phyloP scores from a whole-genome alignment of 1,284 basidiomycete species.

The Bondarzewia mesenterica region DNA sequence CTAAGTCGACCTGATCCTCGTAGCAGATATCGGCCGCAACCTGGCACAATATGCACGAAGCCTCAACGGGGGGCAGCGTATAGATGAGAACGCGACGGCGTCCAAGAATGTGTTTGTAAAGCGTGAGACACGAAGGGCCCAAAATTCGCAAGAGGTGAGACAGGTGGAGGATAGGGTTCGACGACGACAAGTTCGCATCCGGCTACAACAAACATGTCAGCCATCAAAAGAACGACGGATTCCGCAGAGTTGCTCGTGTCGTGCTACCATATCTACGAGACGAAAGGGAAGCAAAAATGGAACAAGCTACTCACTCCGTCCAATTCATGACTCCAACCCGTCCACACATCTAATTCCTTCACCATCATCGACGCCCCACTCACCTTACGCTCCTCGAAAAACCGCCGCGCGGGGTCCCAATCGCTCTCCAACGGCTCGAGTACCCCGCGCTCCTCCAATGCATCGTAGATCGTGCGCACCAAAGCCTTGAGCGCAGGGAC shows the following conservation, averaged over 20 bases:
- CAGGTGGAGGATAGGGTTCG: conserved; percentile 53
- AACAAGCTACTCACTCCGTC: conserved; percentile 33
- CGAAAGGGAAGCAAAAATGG: not conserved
- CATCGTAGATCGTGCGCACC: conserved; percentile 44
- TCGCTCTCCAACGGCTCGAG: conserved; percentile 47
- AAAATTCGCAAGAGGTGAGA: conserved; percentile 64
- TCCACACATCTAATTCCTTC: conserved; percentile 32
- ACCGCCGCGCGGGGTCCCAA: conserved; percentile 52
- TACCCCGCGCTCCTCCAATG: conserved; percentile 36
- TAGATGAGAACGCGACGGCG: conserved; percentile 67
- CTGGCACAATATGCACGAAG: conserved; percentile 67
- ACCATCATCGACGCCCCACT: conserved; percentile 17
- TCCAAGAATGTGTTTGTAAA: conserved; percentile 71
- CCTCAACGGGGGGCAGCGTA: conserved; percentile 69
- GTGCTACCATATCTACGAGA: conserved; percentile 15
- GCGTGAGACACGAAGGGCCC: conserved; percentile 65
- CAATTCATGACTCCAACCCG: conserved; percentile 58
- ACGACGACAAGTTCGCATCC: conserved; percentile 18
- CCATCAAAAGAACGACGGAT: not conserved
- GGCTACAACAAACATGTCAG: not conserved
- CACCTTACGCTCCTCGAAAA: conserved; percentile 57
- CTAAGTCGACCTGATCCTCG: conserved; percentile 37
- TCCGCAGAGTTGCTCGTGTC: not conserved
- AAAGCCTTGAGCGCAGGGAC: conserved; percentile 53
- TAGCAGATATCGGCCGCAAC: conserved; percentile 67